phyloP scores from a whole-genome alignment of 176 grass and related monocot genomes.

The Carex parvula region DNA sequence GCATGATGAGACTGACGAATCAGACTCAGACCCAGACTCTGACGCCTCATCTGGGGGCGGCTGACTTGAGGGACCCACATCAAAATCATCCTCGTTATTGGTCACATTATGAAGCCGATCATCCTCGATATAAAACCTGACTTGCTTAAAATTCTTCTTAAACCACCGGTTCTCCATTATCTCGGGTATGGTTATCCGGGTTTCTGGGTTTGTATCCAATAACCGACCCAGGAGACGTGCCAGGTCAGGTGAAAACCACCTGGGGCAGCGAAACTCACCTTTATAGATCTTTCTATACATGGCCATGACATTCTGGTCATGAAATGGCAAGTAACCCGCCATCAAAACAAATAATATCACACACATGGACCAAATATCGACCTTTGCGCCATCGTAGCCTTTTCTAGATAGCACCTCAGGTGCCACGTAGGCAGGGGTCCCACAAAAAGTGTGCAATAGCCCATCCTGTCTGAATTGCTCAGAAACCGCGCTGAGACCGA shows the following conservation, averaged over 20 bases:
- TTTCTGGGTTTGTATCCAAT: conserved; percentile 74
- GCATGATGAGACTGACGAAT: conserved; percentile 74
- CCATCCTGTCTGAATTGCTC: conserved; percentile 89
- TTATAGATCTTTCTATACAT: conserved; percentile 98
- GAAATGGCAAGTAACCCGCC: conserved; percentile 90
- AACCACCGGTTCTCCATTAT: conserved; percentile 96
- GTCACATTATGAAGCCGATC: conserved; percentile 62
- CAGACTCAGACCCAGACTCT: conserved; percentile 85
- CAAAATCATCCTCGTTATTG: conserved; percentile 27
- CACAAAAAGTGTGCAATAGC: conserved; percentile 94
- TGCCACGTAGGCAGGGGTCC: conserved; percentile 87
- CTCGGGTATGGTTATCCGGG: conserved; percentile 65
- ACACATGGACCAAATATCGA: conserved; percentile 90
- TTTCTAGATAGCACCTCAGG: conserved; percentile 82
- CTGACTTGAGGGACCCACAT: conserved; percentile 23
- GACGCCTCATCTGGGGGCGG: conserved; percentile 33
- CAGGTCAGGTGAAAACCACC: conserved; percentile 90
- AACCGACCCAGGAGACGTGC: conserved; percentile 45
- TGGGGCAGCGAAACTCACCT: conserved; percentile 79
- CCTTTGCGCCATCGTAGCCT: conserved; percentile 87
- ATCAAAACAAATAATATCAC: conserved; percentile 93
- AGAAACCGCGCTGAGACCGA: conserved; percentile 84
- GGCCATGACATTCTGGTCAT: conserved; percentile 88
- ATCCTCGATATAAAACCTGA: conserved; percentile 88
- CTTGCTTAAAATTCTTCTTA: conserved; percentile 72